Conservation (phyloP, 2,329 filamentous ascomycete genomes). For the Pyrenochaeta sp. region DNA sequence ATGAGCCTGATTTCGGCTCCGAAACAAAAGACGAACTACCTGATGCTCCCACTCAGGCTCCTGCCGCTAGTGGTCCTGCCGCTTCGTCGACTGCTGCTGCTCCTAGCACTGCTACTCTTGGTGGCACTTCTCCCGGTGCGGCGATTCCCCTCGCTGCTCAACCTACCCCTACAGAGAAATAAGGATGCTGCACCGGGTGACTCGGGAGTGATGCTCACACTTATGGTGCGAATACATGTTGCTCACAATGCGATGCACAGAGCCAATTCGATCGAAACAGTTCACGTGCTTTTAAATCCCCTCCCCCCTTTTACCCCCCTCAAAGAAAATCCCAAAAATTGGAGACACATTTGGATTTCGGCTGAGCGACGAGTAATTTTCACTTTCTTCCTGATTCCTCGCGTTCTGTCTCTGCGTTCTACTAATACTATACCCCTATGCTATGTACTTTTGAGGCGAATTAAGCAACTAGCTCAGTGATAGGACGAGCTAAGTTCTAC, state of each 20-base stretch:
- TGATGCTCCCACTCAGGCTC: slow-evolving; percentile 17
- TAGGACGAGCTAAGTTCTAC: not conserved
- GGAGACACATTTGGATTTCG: not conserved
- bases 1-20: slow-evolving; percentile 39
- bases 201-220: not conserved
- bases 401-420: slow-evolving; percentile 19
- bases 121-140: slow-evolving; percentile 17
- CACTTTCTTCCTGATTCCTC: slow-evolving; percentile 3
- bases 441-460: slow-evolving; percentile 25
- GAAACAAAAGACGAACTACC: slow-evolving; percentile 30
- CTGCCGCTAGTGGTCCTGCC: slow-evolving; percentile 15
- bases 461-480: slow-evolving; percentile 3
- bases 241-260: too few species aligned
- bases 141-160: slow-evolving; percentile 12
- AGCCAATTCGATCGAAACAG: too few species aligned
- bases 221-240: too few species aligned
- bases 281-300: not conserved
- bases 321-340: not conserved
- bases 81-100: slow-evolving; percentile 6
- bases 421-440: slow-evolving; percentile 48
- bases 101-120: slow-evolving; percentile 11
- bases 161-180: slow-evolving; percentile 25
- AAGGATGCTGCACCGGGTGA: not conserved
- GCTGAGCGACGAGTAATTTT: not conserved
- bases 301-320: too few species aligned